phyloP scores from a whole-genome alignment of 495 filamentous ascomycete genomes.

The Penicillium subrubescens region DNA sequence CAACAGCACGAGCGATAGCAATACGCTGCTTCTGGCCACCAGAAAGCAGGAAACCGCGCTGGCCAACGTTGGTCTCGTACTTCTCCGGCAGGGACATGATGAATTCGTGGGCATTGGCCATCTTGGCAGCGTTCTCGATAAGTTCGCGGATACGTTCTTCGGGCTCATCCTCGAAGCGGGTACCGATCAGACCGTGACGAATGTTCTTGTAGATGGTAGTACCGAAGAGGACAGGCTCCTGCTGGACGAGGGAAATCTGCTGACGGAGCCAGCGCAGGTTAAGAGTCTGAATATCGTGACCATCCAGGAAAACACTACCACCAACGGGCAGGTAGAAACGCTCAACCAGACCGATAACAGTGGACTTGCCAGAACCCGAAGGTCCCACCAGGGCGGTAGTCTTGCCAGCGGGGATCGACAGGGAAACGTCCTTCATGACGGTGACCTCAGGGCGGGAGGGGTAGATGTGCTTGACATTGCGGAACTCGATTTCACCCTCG shows the following conservation, averaged over 20 bases:
- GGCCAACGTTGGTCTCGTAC: constrained; percentile 93
- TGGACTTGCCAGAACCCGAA: constrained; percentile 88
- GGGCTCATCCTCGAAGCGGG: constrained; percentile 65
- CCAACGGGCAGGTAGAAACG: constrained; percentile 89
- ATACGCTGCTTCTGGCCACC: constrained; percentile 98
- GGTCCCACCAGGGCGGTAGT: constrained; percentile 85
- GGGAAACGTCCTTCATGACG: constrained; percentile 79
- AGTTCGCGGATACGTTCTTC: constrained; percentile 67
- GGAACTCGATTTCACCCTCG: constrained; percentile 78
- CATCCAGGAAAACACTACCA: constrained; percentile 80
- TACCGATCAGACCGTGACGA: constrained; percentile 83
- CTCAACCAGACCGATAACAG: constrained; percentile 88
- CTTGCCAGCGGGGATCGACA: constrained; percentile 81
- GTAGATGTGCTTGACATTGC: constrained; percentile 87
- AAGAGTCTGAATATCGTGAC: constrained; percentile 74
- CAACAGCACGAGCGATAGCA: constrained; percentile 83
- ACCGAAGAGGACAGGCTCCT: constrained; percentile 72
- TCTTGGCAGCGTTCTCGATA: constrained; percentile 79
- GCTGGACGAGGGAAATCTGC: constrained; percentile 85
- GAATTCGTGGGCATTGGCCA: constrained; percentile 94
- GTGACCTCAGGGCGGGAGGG: constrained; percentile 88
- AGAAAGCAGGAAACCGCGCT: constrained; percentile 87
- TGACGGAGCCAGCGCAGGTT: constrained; percentile 92
- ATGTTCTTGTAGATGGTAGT: constrained; percentile 89
- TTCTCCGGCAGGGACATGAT: constrained; percentile 80